A percentile compares a stretch with the other conserved stretches of the same genome.
Conservation (phyloP, 257 asterid species). For the Sherardia arvensis region DNA sequence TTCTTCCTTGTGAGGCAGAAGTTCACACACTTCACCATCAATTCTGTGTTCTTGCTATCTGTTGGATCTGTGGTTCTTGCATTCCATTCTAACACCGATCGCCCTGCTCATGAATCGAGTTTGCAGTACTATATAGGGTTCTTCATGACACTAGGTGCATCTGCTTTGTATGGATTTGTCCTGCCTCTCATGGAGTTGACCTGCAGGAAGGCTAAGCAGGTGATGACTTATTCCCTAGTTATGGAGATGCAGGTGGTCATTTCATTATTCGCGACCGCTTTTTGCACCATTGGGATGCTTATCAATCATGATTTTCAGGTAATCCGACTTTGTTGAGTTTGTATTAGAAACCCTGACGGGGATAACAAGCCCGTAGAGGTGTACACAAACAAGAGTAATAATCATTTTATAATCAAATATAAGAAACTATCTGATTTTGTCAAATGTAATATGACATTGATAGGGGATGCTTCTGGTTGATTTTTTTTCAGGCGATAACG, state of each 20-base stretch:
- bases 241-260: constrained; percentile 25
- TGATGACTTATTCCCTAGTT: constrained; percentile 18
- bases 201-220: constrained; percentile 15
- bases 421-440: too few relatives aligned
- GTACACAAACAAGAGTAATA: too few relatives aligned
- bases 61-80: constrained; percentile 22
- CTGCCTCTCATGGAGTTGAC: constrained; percentile 21
- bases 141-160: constrained; percentile 24
- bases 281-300: constrained; percentile 25
- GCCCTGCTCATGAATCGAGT: constrained; percentile 15
- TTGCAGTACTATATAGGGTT: constrained; percentile 19
- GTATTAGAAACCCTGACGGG: too few relatives aligned
- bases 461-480: not conserved
- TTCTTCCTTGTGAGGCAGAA: constrained; percentile 23
- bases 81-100: constrained; percentile 17
- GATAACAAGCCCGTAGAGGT: too few relatives aligned
- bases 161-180: constrained; percentile 23
- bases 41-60: constrained; percentile 16
- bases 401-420: too few relatives aligned
- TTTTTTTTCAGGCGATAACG: constrained; percentile 16
- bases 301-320: constrained; percentile 22
- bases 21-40: constrained; percentile 6
- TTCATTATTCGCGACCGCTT: constrained; percentile 18
- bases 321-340: too few relatives aligned
- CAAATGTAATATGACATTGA: not conserved